Base-by-base conservation (phyloP, 306 rosid genomes). In the Medicago ruthenica region DNA sequence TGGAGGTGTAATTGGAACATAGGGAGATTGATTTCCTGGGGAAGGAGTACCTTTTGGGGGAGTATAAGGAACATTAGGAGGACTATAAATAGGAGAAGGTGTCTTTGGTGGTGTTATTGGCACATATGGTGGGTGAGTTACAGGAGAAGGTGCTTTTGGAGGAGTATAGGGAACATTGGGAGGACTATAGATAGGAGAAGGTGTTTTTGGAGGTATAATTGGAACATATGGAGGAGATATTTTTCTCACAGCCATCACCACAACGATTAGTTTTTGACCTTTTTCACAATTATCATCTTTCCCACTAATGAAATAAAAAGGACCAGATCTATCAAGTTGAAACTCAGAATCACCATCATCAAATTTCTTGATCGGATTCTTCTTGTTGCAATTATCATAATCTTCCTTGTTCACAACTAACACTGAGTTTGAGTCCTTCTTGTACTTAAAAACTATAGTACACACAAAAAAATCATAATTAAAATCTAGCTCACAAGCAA, bases 281-380 rank as follows among this genome's bases (percentile, higher is more conserved):
- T 90, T 87, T 0, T 71, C 79, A 80, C 98, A 94, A 61, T 64
- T 81, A 1, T 80, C 90, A 14, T 77, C 72, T 0, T 88, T 69
- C 0, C 96, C 98, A 75, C 95, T 88, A 36, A 88, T 80, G 78
- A 94, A 94, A 69, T 67, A 91, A 78, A 82, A 91, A 3, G 96
- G 88, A 3, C 98, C 98, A 0, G 95, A 86, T 10, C 87, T 62
- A 21, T 87, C 89, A 2, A 94, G 31, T 12, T 69, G 86, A 71
- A 87, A 87, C 73, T 82, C 82, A 0, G 95, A 86, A n/a, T 87
- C 74, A 20, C 96, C 96, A 73, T 84, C 94, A 0, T 91, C 90
- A 11, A 81, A 73, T 45, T 87, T 94, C 78, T 82, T 77, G 9
- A 86, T 81, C 0, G 98, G 97, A 40, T 87, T 82, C 48, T 83